These are phyloP conservation scores for Trametes cubensis DNA, from an alignment of 768 basidiomycete genomes.

Conservation along the genomic window DNA sequence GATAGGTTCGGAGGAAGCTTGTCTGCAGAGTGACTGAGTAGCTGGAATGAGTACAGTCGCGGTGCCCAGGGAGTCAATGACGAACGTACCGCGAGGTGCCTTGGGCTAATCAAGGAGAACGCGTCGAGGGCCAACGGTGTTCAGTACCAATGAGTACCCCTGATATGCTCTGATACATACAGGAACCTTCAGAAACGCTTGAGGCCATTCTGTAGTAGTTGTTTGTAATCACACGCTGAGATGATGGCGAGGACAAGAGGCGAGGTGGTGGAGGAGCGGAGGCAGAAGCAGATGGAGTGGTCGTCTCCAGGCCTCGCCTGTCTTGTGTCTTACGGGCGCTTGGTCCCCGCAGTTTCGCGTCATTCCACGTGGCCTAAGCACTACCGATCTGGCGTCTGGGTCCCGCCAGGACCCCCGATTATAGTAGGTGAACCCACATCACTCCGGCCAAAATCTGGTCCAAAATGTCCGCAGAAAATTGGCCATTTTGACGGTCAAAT, in stretches of 20 bases:
- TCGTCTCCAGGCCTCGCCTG: slow-evolving; percentile 7
- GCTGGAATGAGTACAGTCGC: background rate
- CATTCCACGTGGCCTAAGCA: slow-evolving; percentile 24
- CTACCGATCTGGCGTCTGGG: background rate
- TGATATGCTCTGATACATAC: background rate
- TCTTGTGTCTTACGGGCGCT: background rate
- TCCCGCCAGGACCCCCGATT: too few species aligned
- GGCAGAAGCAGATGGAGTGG: slow-evolving; percentile 10
- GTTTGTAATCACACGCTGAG: too few species aligned
- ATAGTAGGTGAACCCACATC: too few species aligned
- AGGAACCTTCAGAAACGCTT: background rate
- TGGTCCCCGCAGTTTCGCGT: slow-evolving; percentile 20
- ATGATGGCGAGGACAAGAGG: background rate
- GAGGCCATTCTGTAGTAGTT: background rate
- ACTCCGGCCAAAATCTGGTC: too few species aligned
- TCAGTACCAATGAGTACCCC: background rate
- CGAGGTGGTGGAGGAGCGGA: slow-evolving; percentile 11
- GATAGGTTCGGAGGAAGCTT: slow-evolving; percentile 25
- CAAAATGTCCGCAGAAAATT: too few species aligned
- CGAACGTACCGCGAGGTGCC: slow-evolving; percentile 8
- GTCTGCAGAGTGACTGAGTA: slow-evolving; percentile 4
- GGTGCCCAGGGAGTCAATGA: too few species aligned
- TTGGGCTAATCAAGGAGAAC: slow-evolving; percentile 13
- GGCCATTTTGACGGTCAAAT: too few species aligned
- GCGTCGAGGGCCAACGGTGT: background rate